phyloP scores from a whole-genome alignment of 2,329 filamentous ascomycete genomes.

The Cordyceps pruinosa region DNA sequence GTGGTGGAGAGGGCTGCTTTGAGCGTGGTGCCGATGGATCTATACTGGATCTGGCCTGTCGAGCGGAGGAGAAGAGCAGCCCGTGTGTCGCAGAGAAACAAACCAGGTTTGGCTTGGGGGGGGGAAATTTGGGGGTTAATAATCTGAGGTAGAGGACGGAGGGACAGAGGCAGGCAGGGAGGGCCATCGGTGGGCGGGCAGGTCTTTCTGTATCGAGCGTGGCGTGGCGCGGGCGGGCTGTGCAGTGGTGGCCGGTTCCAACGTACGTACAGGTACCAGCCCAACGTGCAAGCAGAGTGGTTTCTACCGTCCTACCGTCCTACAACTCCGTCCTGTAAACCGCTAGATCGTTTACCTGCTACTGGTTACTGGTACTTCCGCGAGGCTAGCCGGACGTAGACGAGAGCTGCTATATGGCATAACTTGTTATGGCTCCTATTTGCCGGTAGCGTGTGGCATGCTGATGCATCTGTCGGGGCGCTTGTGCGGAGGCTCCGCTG shows the following conservation, averaged over 20 bases:
- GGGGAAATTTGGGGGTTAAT: conserved; percentile 27
- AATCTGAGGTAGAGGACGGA: background rate
- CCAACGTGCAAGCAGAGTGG: too few species aligned
- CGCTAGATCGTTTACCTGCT: background rate
- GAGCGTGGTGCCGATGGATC: conserved; percentile 58
- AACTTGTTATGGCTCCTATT: conserved; percentile 17
- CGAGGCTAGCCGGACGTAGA: conserved; percentile 12
- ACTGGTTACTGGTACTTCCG: background rate
- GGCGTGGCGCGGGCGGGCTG: conserved; percentile 23
- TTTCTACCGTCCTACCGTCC: too few species aligned
- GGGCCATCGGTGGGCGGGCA: conserved; percentile 16
- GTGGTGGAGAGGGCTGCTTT: conserved; percentile 58
- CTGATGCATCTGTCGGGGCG: conserved; percentile 25
- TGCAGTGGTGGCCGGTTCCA: too few species aligned
- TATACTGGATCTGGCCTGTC: conserved; percentile 57
- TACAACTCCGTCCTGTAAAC: background rate
- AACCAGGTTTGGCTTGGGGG: conserved; percentile 42
- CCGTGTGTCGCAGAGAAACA: conserved; percentile 42
- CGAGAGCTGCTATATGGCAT: conserved; percentile 13
- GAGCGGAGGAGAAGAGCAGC: conserved; percentile 42
- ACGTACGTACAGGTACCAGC: too few species aligned
- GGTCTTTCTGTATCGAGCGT: conserved; percentile 32
- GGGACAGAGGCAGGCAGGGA: conserved; percentile 3
- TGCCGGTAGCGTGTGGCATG: conserved; percentile 18
- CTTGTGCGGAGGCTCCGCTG: conserved; percentile 15